Base-by-base conservation (phyloP, 2,329 filamentous ascomycete genomes). In the Tolypocladium cylindrosporum region DNA sequence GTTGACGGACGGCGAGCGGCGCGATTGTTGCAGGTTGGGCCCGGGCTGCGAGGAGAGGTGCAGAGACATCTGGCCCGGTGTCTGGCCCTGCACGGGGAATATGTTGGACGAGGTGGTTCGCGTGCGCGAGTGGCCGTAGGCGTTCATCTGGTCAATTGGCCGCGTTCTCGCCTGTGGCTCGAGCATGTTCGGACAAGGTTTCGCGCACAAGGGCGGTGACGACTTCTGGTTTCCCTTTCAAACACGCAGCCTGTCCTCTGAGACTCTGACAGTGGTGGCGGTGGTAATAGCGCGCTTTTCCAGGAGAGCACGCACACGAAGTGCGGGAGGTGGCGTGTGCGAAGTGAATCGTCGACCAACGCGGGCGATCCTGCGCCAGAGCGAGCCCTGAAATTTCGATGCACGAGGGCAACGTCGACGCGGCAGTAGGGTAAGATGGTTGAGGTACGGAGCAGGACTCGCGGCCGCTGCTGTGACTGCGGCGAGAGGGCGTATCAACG, bases 1-100 rank as follows among this genome's bases (percentile, higher is more conserved):
- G 75, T 89, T 78, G 72, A 91, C 74, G 72, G 87, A 74, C 72
- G 90, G 76, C 70, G 86, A 79, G 64, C 82, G 79, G 61, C 82
- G 79, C 56, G 73, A 76, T 64, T 60, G 48, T 24, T 58, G 45
- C 39, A 57, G 51, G 51, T 56, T 57, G 10, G 57, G 36, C 53
- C 31, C 45, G 40, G 58, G 55, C 21, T 55, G 58, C 9, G 57
- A 55, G 9, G 48, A 34, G 40, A 57, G 42, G 8, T 60, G 58
- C 31, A 57, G 39, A 14, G 58, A 55, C 58, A 55, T 57, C 21
- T 41, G 51, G 42, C 37, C 43, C 36, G 42, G 36, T 6, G 52
- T 3, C 51, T 69, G 68, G 40, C 65, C 61, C 56, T 72, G 72
- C 57, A 63, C 60, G 37, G 78, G 79, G 55, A 82, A 80, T 58